phyloP scores from a whole-genome alignment of 2,329 filamentous ascomycete genomes.

The Botryotinia convoluta region DNA sequence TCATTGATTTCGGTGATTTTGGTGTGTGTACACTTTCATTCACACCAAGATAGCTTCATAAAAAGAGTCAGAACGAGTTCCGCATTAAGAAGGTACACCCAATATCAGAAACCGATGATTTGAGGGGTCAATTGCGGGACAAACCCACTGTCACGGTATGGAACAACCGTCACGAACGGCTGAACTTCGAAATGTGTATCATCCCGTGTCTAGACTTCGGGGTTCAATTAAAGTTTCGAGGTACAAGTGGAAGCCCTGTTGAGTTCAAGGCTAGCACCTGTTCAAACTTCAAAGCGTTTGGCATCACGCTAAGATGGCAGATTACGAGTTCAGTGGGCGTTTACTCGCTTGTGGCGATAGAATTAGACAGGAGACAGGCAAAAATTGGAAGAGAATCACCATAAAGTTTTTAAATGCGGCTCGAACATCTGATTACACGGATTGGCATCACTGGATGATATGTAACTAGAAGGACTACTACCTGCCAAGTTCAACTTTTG shows the following conservation, averaged over 20 bases:
- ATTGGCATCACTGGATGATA: neutral
- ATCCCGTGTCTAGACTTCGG: neutral
- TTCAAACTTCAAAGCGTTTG: neutral
- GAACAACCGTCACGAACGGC: neutral
- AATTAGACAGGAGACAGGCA: neutral
- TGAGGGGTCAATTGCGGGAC: neutral
- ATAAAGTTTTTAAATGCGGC: neutral
- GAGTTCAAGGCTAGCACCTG: neutral
- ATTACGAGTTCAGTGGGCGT: neutral
- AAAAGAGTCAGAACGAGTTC: neutral
- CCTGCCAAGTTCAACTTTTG: neutral
- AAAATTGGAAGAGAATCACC: neutral
- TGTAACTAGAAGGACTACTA: neutral
- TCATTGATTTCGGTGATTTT: too few species aligned
- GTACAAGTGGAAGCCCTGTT: neutral
- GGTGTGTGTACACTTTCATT: neutral
- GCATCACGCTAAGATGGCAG: neutral
- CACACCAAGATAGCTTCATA: neutral
- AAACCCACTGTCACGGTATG: neutral
- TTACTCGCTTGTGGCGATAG: neutral
- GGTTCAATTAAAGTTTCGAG: neutral
- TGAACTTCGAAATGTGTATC: neutral
- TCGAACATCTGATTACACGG: neutral
- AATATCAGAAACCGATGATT: neutral
- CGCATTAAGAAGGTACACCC: neutral